phyloP scores from a whole-genome alignment of 768 basidiomycete genomes.

The Suillus luteus region DNA sequence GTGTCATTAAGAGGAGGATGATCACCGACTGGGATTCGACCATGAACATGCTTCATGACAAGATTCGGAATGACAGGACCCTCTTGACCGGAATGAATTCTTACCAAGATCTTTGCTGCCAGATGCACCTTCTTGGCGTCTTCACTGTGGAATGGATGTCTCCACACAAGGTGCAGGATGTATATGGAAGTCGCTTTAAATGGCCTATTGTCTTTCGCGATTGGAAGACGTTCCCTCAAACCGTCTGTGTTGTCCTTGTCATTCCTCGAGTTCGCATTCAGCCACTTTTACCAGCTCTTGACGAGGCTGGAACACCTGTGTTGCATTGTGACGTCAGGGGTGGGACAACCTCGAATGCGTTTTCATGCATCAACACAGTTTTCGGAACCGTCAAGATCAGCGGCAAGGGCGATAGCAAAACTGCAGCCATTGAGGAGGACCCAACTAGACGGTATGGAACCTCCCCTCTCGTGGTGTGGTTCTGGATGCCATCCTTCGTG shows the following conservation, averaged over 20 bases:
- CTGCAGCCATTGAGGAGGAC: slow-evolving; percentile 19
- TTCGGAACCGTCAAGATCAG: slow-evolving; percentile 23
- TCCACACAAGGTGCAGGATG: slow-evolving; percentile 12
- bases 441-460: slow-evolving; percentile 18
- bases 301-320: slow-evolving; percentile 18
- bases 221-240: slow-evolving; percentile 32
- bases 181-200: slow-evolving; percentile 10
- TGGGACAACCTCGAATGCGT: slow-evolving; percentile 14
- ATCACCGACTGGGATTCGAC: slow-evolving; percentile 27
- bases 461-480: slow-evolving; percentile 26
- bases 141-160: slow-evolving; percentile 32
- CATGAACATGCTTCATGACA: slow-evolving; percentile 37
- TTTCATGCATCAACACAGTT: slow-evolving; percentile 25
- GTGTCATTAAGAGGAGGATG: neutral
- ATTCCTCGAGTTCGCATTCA: slow-evolving; percentile 33
- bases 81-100: slow-evolving; percentile 32
- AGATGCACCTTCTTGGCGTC: slow-evolving; percentile 44
- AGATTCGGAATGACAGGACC: slow-evolving; percentile 15
- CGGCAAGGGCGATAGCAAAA: slow-evolving; percentile 22
- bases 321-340: slow-evolving; percentile 28
- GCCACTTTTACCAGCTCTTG: slow-evolving; percentile 25
- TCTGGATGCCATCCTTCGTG: slow-evolving; percentile 15
- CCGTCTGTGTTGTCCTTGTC: slow-evolving; percentile 35
- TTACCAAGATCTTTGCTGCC: slow-evolving; percentile 49
- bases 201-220: slow-evolving; percentile 29